Base-by-base conservation (phyloP, 2,329 filamentous ascomycete genomes). In the Epichloe glyceriae region DNA sequence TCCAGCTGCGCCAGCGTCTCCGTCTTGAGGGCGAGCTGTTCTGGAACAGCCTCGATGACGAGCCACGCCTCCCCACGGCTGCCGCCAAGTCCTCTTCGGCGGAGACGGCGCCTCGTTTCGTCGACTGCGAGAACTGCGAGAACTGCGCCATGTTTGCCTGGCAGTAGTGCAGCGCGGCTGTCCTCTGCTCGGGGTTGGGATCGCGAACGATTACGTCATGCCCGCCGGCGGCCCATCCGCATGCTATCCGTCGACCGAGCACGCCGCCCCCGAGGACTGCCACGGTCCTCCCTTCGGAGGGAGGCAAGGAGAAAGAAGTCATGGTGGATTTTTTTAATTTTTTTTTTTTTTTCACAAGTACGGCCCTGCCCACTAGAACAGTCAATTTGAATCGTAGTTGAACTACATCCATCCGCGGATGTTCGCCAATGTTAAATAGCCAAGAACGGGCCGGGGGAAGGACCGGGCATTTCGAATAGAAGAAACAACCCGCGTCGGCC, bases 1-100 rank as follows among this genome's bases (percentile, higher is more conserved):
- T 74, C 73, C 8, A 79, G 62, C 3, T 73, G 64, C 2, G 63
- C 70, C 52, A 78, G 73, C 0, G 69, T 72, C 12, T 64, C 63
- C 14, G 71, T 70, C 61, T 79, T 79, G 34, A 76, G 56, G 6
- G 66, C 57, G 10, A 76, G 62, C 50, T 67, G 71, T 57, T 78
- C 76, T 0, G 74, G 75, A 0, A 79, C 69, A 14, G 70, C 73
- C 59, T 77, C 76, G 52, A 78, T 68, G n/a, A 77, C 70, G 5
- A 78, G 64, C 76, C 72, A 80, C 3, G 74, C 69, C 35, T 61
- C 1, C 59, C 48, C 5, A 78, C 68, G 0, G 74, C 70, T 0
- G 56, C 47, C 7, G 62, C 52, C 2, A 77, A 56, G 30, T 68
- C 63, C 5, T 66, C 61, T n/a, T 67, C 63, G 2, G 63, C 64